These are phyloP conservation scores for Boletus rubescentipes DNA, from an alignment of 768 basidiomycete genomes.

Conservation along the genomic window DNA sequence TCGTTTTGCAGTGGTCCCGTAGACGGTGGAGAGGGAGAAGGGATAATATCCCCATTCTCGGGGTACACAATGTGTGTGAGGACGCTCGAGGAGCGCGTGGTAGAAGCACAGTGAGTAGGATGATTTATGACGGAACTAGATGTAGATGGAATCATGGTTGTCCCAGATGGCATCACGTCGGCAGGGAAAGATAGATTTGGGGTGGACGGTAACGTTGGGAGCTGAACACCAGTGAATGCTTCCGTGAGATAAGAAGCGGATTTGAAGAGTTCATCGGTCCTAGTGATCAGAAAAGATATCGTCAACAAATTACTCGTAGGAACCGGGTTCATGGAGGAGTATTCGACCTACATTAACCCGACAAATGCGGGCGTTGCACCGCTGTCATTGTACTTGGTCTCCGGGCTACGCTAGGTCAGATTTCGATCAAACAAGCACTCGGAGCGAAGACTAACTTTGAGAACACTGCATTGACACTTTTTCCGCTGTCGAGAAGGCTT, in stretches of 20 bases:
- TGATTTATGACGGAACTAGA: background rate
- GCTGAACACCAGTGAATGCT: conserved; percentile 42
- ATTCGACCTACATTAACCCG: conserved; percentile 55
- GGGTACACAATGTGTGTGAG: conserved; percentile 22
- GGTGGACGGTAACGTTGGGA: conserved; percentile 8
- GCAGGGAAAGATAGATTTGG: conserved; percentile 14
- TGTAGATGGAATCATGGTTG: background rate
- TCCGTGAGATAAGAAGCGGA: conserved; percentile 75
- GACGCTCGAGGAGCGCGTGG: conserved; percentile 23
- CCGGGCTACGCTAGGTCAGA: conserved; percentile 40
- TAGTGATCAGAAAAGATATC: conserved; percentile 24
- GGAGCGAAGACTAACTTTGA: conserved; percentile 39
- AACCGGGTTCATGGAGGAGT: background rate
- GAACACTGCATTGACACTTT: conserved; percentile 48
- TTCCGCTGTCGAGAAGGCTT: conserved; percentile 67
- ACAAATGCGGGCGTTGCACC: conserved; percentile 71
- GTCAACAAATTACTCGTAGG: conserved; percentile 1
- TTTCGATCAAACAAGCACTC: background rate
- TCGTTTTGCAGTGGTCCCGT: background rate
- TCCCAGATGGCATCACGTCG: background rate
- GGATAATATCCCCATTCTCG: conserved; percentile 1
- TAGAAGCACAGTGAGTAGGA: background rate
- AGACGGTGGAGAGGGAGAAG: background rate
- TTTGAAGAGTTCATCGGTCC: conserved; percentile 77
- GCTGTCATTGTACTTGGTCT: conserved; percentile 63